Conservation (phyloP, 768 basidiomycete genomes). For the Punctularia strigosozonata region DNA sequence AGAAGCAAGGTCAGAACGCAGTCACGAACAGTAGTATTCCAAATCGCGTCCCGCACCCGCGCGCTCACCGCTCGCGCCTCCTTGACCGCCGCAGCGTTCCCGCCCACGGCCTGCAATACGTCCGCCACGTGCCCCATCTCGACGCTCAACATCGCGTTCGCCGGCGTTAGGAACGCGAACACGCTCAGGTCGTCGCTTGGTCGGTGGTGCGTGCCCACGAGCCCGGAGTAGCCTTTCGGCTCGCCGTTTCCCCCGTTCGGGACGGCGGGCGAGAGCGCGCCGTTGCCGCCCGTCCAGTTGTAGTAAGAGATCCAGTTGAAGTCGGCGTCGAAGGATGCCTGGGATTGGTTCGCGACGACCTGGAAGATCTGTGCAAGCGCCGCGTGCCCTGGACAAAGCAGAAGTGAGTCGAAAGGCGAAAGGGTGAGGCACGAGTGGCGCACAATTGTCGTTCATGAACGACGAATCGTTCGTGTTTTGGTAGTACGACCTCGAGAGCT, state of each 20-base stretch:
- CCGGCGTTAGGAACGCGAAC: conserved; percentile 66
- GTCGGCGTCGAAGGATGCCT: conserved; percentile 53
- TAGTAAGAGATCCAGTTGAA: conserved; percentile 71
- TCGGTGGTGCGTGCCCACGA: conserved; percentile 67
- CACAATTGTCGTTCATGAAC: conserved; percentile 63
- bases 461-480: conserved; percentile 59
- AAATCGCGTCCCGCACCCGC: conserved; percentile 47
- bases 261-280: conserved; percentile 52
- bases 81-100: conserved; percentile 37
- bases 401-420: neutral
- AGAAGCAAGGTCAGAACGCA: neutral
- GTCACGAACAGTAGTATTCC: conserved; percentile 39
- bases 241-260: conserved; percentile 63
- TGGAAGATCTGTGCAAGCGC: conserved; percentile 66
- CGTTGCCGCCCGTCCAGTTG: conserved; percentile 69
- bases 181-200: conserved; percentile 66
- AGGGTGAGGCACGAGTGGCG: conserved; percentile 9
- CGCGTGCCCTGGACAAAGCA: conserved; percentile 36
- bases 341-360: conserved; percentile 69
- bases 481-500: conserved; percentile 64
- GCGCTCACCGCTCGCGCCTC: conserved; percentile 47
- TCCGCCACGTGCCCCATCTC: conserved; percentile 50
- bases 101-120: conserved; percentile 39
- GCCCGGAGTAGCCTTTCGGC: conserved; percentile 62
- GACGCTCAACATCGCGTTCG: conserved; percentile 76